Evolutionary conservation across 1,284 basidiomycete genomes (phyloP), one percentile per base, ranked within the genome.

Genomic region (Apiotrichum veenhuisii): DNA sequence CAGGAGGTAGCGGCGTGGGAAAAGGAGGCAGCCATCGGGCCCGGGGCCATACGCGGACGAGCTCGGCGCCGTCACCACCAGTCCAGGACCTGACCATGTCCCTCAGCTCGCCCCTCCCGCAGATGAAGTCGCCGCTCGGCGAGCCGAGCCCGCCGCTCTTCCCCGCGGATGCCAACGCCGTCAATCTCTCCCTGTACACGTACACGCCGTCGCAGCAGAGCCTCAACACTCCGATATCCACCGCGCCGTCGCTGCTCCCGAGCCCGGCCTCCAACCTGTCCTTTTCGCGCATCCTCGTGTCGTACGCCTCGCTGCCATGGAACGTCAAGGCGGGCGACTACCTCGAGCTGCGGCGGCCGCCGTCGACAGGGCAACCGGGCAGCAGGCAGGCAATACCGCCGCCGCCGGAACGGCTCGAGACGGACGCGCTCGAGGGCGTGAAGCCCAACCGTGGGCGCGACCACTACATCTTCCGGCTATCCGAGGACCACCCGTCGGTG

Each of bases 401-500:
- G 23, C 45, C 17, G 43, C 50, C 27, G 36, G 46, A 34, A 11
- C 25, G 47, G 46, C 42, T 41, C 2, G 69, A 69, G 8, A 62
- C 63, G 26, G 68, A 70, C 22, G 73, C 73, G 0, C 34, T 72
- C 26, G 67, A 67, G 47, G 67, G 66, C 14, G 64, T 75, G 12
- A 64, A 64, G 47, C 59, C 56, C 9, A 63, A 62, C 11, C 56
- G 58, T n/a, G 69, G 65, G 15, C 58, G 73, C 36, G 68, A 75
- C 50, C 68, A 70, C 17, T 75, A 69, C 50, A 64, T 75, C n/a
- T 73, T 74, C 52, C 61, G 70, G 12, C 59, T 72, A 0, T 67
- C 69, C 1, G 72, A 71, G 20, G 70, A 75, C 54, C 40, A 53
- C 18, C 67, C 71, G 2, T 65, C 60, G 7, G 63, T 70, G 2